A percentile compares a stretch with the other conserved stretches of the same genome.
Conservation (phyloP, 2,329 filamentous ascomycete genomes). For the Diaporthe vexans region DNA sequence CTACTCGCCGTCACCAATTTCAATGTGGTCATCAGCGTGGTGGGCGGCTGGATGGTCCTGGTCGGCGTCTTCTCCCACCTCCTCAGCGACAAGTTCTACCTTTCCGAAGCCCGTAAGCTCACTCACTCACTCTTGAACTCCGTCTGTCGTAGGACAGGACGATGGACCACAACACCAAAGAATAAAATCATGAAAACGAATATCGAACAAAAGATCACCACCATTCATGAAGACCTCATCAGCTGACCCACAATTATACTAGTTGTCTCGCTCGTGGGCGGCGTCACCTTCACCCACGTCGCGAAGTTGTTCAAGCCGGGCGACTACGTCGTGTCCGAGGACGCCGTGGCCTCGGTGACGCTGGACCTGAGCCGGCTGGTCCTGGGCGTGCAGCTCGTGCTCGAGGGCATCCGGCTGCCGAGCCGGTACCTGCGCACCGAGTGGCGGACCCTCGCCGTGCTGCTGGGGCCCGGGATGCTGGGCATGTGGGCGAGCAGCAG, state of each 20-base stretch:
- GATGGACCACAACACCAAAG: not conserved
- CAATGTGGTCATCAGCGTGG: constrained; percentile 84
- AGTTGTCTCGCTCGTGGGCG: constrained; percentile 90
- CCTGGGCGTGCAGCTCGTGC: constrained; percentile 88
- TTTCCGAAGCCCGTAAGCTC: constrained; percentile 86
- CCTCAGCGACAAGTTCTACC: constrained; percentile 89
- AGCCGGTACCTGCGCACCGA: constrained; percentile 83
- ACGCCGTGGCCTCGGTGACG: constrained; percentile 79
- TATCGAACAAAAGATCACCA: no score
- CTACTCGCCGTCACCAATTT: constrained; percentile 72
- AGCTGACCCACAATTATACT: not conserved
- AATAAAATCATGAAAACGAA: not conserved
- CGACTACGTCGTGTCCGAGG: constrained; percentile 76
- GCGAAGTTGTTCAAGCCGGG: constrained; percentile 81
- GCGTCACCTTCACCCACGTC: constrained; percentile 82
- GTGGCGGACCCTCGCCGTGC: constrained; percentile 80
- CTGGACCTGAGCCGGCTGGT: constrained; percentile 89
- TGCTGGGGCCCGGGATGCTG: constrained; percentile 88
- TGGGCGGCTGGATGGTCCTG: constrained; percentile 89
- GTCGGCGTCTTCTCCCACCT: constrained; percentile 93
- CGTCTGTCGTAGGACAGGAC: rapidly evolving
- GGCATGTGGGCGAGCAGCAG: constrained; percentile 88
- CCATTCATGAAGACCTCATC: not conserved
- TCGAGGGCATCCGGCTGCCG: constrained; percentile 90
- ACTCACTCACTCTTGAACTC: no score